phyloP scores from a whole-genome alignment of 768 basidiomycete genomes.

The Boletus fagicola region DNA sequence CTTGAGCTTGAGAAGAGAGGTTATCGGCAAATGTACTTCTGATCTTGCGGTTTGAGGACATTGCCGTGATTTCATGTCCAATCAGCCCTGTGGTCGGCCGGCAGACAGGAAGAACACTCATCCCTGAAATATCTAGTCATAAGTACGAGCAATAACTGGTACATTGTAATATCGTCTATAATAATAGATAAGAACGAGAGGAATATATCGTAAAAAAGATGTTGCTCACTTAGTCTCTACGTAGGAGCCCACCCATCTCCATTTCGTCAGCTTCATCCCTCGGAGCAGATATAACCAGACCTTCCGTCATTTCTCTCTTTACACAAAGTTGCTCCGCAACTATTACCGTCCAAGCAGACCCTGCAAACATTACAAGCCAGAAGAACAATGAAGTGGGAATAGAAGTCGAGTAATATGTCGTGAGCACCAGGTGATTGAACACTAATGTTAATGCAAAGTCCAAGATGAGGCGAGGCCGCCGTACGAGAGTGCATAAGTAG shows the following conservation, averaged over 20 bases:
- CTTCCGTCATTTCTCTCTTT: conserved; percentile 85
- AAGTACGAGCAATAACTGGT: conserved; percentile 13
- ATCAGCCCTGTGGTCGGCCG: not conserved
- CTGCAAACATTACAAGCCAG: conserved; percentile 76
- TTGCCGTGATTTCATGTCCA: conserved; percentile 6
- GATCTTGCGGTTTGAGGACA: not conserved
- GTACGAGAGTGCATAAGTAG: conserved; percentile 83
- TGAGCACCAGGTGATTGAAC: conserved; percentile 90
- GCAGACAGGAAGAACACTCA: conserved; percentile 4
- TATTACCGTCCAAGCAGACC: conserved; percentile 72
- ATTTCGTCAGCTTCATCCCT: conserved; percentile 51
- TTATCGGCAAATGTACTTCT: not conserved
- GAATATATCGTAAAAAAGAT: conserved; percentile 8
- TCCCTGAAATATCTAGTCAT: conserved; percentile 20
- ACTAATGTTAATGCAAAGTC: conserved; percentile 91
- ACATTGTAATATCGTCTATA: conserved; percentile 24
- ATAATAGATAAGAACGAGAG: conserved; percentile 3
- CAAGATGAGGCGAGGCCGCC: conserved; percentile 89
- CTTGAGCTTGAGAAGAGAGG: conserved; percentile 13
- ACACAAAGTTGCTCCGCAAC: conserved; percentile 91
- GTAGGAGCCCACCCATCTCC: conserved; percentile 49
- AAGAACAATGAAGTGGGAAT: conserved; percentile 90
- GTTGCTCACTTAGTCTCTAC: conserved; percentile 58
- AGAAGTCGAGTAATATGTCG: conserved; percentile 71
- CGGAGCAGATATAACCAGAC: conserved; percentile 53